Conservation (phyloP, 441 rosid species). For the Capsella rubella region DNA sequence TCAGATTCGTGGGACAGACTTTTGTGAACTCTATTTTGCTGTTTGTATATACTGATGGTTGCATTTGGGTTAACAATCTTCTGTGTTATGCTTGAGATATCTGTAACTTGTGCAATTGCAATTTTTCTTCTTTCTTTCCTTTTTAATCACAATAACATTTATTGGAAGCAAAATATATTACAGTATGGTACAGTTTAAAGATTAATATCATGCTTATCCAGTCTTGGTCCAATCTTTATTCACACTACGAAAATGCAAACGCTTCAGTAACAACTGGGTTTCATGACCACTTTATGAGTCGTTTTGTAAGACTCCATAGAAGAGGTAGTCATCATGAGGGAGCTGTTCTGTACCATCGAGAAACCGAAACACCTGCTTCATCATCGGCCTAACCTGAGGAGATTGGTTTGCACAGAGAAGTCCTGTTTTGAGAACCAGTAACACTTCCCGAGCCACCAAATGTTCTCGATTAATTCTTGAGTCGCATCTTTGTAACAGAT, state of each 20-base stretch:
- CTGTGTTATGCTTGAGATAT: too few species aligned
- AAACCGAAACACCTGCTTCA: conserved; percentile 29
- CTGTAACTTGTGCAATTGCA: too few species aligned
- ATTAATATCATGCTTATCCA: not conserved
- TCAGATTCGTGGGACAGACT: too few species aligned
- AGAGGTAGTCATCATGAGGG: conserved; percentile 29
- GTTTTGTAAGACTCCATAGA: conserved; percentile 15
- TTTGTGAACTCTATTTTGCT: too few species aligned
- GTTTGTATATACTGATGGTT: too few species aligned
- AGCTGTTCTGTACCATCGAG: conserved; percentile 34
- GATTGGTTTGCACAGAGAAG: conserved; percentile 32
- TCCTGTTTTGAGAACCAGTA: conserved; percentile 18
- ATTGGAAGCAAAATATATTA: too few species aligned
- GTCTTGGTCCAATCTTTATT: not conserved
- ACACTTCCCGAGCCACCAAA: conserved; percentile 33
- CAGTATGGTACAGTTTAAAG: too few species aligned
- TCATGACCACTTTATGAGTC: not conserved
- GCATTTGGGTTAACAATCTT: too few species aligned
- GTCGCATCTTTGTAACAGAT: conserved; percentile 28
- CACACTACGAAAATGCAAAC: conserved; percentile 7
- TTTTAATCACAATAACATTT: too few species aligned
- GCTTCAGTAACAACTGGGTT: not conserved
- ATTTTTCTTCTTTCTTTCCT: too few species aligned
- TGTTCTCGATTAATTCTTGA: conserved; percentile 22
- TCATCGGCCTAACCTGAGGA: conserved; percentile 32